phyloP scores from a whole-genome alignment of 139 green algal species.

The Closterium sp. region DNA sequence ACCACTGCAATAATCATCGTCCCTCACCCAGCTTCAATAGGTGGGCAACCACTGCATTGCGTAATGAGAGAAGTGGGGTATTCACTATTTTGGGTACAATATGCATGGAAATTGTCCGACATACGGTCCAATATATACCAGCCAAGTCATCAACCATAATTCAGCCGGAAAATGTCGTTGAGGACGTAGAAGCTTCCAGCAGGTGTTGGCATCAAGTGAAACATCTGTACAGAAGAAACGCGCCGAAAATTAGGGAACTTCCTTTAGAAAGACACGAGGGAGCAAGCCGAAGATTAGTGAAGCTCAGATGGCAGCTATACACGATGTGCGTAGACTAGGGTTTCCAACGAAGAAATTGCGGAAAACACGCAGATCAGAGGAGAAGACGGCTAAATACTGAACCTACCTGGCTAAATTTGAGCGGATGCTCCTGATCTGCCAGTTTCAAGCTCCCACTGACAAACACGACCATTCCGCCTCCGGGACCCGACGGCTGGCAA shows the following conservation, averaged over 20 bases:
- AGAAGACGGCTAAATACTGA: neutral
- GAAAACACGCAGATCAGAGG: neutral
- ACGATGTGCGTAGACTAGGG: neutral
- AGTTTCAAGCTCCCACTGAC: slow-evolving; percentile 51
- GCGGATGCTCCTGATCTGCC: slow-evolving; percentile 42
- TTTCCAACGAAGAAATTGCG: neutral
- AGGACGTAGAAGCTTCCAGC: slow-evolving; percentile 44
- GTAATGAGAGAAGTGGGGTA: no score
- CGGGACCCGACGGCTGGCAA: slow-evolving; percentile 46
- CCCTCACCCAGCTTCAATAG: no score
- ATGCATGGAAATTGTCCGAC: neutral
- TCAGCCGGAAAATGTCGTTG: slow-evolving; percentile 50
- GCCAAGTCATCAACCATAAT: slow-evolving; percentile 32
- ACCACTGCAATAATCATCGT: no score
- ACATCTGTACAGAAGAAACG: slow-evolving; percentile 39
- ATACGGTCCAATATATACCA: neutral
- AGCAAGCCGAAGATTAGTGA: neutral
- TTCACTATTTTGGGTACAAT: neutral
- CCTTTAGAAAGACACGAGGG: no score
- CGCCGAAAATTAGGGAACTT: neutral
- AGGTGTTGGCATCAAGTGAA: slow-evolving; percentile 35
- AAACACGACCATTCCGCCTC: slow-evolving; percentile 54
- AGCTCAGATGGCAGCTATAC: neutral
- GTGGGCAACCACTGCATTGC: no score
- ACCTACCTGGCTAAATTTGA: slow-evolving; percentile 58